A percentile compares a stretch with the other conserved stretches of the same genome.
Conservation (phyloP, 495 filamentous ascomycete species). For the Immersiella caudata region DNA sequence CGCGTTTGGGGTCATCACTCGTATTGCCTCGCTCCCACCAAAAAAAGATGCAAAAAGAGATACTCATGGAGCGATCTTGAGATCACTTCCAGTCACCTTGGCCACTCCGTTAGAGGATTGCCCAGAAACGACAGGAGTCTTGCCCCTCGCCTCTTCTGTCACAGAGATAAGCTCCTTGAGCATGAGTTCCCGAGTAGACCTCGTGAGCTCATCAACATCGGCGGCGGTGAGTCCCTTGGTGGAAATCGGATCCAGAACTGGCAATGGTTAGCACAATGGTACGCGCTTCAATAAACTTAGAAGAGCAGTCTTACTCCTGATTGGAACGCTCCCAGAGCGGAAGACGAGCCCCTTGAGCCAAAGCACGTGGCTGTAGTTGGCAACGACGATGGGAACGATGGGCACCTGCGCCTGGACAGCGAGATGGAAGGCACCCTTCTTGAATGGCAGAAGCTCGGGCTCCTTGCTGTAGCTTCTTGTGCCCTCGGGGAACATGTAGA, state of each 20-base stretch:
- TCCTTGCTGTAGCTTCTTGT: conserved; percentile 86
- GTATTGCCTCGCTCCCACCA: neutral
- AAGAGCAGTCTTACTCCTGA: conserved; percentile 66
- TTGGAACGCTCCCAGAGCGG: conserved; percentile 71
- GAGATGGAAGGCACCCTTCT: conserved; percentile 97
- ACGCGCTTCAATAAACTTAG: neutral
- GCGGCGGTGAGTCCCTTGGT: conserved; percentile 75
- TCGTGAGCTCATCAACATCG: conserved; percentile 81
- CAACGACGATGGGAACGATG: conserved; percentile 83
- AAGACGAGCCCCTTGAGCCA: conserved; percentile 71
- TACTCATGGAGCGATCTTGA: conserved; percentile 33
- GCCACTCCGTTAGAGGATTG: conserved; percentile 24
- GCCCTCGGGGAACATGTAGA: conserved; percentile 94
- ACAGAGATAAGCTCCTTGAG: conserved; percentile 69
- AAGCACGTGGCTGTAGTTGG: conserved; percentile 85
- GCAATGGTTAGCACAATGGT: neutral
- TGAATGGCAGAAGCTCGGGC: conserved; percentile 83
- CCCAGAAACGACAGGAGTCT: neutral
- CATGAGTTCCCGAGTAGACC: conserved; percentile 75
- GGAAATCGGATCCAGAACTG: conserved; percentile 83
- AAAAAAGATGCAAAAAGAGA: neutral
- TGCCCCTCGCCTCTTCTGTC: conserved; percentile 48
- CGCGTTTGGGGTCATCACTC: neutral
- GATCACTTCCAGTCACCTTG: conserved; percentile 29
- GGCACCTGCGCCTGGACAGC: conserved; percentile 92